phyloP scores from a whole-genome alignment of 2,329 filamentous ascomycete genomes.

The Cytospora paraplurivora region DNA sequence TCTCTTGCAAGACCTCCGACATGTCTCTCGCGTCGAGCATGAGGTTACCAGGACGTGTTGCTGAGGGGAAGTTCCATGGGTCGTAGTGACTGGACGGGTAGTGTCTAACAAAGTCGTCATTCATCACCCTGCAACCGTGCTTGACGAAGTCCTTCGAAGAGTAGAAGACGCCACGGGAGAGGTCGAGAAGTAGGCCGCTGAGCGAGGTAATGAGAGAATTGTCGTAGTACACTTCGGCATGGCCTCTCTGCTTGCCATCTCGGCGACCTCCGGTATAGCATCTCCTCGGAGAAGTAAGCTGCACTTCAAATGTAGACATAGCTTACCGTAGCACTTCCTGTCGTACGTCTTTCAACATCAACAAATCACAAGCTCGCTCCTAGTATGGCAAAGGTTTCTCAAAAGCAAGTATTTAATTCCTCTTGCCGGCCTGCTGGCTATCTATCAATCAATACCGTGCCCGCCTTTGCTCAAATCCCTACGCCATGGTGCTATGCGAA shows the following conservation, averaged over 20 bases:
- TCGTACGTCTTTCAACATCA: too few species aligned
- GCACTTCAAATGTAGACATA: not conserved
- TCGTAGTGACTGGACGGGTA: too few species aligned
- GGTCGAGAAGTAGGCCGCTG: too few species aligned
- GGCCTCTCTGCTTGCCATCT: not conserved
- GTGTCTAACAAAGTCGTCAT: too few species aligned
- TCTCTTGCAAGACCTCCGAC: too few species aligned
- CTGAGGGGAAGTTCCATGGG: too few species aligned
- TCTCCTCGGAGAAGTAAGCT: not conserved
- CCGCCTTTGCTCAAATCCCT: not conserved
- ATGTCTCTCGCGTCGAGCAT: too few species aligned
- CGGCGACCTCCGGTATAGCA: not conserved
- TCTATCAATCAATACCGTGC: not conserved
- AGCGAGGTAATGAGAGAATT: not conserved
- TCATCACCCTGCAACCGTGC: too few species aligned
- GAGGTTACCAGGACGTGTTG: too few species aligned
- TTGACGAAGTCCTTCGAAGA: too few species aligned
- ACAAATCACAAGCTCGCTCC: not conserved
- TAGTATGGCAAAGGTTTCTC: not conserved
- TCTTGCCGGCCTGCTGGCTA: not conserved
- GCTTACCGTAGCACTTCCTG: not conserved
- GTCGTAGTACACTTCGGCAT: not conserved
- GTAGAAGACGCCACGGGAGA: not conserved
- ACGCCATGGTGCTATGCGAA: slow-evolving; percentile 22
- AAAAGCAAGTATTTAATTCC: not conserved